phyloP scores from a whole-genome alignment of 2,329 filamentous ascomycete species.

The Aspergillus fumigatus region DNA sequence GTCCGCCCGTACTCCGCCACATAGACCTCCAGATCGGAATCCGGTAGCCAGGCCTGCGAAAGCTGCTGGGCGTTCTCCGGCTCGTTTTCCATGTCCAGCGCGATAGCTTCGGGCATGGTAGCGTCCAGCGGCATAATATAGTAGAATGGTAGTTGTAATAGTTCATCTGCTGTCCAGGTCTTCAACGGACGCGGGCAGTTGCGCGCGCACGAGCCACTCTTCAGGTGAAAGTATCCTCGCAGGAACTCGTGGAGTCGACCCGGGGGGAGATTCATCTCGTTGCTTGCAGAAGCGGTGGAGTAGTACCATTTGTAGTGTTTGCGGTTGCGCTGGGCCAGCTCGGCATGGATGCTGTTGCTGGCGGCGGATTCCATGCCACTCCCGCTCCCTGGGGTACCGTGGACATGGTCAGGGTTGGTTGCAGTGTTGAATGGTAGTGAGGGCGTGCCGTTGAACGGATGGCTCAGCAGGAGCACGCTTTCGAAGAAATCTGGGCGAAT shows the following conservation, averaged over 20 bases:
- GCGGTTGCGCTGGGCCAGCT: slow-evolving; percentile 51
- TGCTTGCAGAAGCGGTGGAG: slow-evolving; percentile 32
- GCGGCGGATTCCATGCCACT: slow-evolving; percentile 12
- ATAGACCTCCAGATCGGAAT: slow-evolving; percentile 57
- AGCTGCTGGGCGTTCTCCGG: slow-evolving; percentile 34
- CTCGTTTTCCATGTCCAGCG: slow-evolving; percentile 51
- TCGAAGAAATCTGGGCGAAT: slow-evolving; percentile 62
- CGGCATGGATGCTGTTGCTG: slow-evolving; percentile 50
- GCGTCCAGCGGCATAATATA: slow-evolving; percentile 60
- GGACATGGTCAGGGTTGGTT: slow-evolving; percentile 11
- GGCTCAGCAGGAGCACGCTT: slow-evolving; percentile 59
- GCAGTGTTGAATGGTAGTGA: slow-evolving; percentile 46
- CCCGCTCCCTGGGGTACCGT: background rate
- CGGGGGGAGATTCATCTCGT: slow-evolving; percentile 32
- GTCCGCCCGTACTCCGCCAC: slow-evolving; percentile 57
- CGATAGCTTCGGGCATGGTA: slow-evolving; percentile 58
- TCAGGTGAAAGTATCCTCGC: slow-evolving; percentile 64
- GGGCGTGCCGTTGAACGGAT: slow-evolving; percentile 56
- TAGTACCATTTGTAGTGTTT: slow-evolving; percentile 67
- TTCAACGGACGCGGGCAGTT: slow-evolving; percentile 52
- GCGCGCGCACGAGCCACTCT: slow-evolving; percentile 51
- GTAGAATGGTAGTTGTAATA: slow-evolving; percentile 61
- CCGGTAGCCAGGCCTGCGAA: slow-evolving; percentile 50
- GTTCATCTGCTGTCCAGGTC: slow-evolving; percentile 53
- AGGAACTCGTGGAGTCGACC: slow-evolving; percentile 56